Evolutionary conservation across 2,329 filamentous ascomycete genomes (phyloP).

Genomic region (Cordyceps fumosorosea): DNA sequence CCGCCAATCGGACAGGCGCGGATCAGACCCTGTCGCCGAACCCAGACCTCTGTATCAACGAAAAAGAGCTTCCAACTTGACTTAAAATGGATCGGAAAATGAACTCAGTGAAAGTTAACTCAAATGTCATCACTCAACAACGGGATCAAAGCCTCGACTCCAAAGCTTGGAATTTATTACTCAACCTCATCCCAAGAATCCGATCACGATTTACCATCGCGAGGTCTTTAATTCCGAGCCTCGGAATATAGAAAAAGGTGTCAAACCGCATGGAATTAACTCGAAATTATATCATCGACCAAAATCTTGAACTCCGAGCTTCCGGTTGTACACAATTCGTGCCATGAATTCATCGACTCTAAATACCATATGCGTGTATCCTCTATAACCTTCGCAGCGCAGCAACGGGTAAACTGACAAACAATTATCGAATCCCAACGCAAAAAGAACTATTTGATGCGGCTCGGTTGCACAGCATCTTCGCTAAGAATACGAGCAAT

Average conservation of each 20-base stretch:
- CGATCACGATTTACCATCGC: too few relatives aligned
- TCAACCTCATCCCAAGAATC: too few relatives aligned
- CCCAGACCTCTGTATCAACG: neutral
- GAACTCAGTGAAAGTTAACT: neutral
- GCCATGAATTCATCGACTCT: neutral
- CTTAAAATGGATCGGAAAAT: neutral
- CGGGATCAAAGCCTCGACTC: too few relatives aligned
- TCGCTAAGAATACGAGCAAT: slow-evolving; percentile 4
- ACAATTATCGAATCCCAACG: neutral
- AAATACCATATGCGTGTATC: neutral
- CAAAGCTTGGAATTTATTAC: too few relatives aligned
- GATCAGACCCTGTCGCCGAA: neutral
- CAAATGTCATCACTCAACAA: too few relatives aligned
- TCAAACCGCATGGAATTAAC: neutral
- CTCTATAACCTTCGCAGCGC: neutral
- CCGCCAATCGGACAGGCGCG: neutral
- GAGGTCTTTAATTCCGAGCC: neutral
- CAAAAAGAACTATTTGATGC: neutral
- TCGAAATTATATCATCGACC: neutral
- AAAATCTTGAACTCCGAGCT: neutral
- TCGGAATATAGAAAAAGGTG: neutral
- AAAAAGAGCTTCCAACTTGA: neutral
- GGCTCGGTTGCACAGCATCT: neutral
- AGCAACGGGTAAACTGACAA: neutral
- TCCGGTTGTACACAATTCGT: neutral